Evolutionary conservation across 305 asterid species (phyloP).

Genomic region (Solanum hybrid): DNA sequence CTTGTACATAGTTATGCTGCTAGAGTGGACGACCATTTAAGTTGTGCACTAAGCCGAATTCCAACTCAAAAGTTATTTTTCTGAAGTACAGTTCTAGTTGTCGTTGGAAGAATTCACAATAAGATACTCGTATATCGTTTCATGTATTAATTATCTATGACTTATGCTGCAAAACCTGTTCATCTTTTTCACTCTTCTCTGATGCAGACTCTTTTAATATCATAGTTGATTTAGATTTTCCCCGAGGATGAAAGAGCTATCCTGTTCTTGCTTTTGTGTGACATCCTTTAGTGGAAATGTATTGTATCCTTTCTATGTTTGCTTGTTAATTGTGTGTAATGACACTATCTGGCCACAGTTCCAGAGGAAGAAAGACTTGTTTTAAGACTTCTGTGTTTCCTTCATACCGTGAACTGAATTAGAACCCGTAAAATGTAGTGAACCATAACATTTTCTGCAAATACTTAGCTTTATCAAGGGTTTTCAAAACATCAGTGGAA

Average conservation of each 20-base stretch:
- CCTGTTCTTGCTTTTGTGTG: not conserved
- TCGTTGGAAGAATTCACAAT: not conserved
- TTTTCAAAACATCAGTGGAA: not conserved
- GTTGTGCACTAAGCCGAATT: not conserved
- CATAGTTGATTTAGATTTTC: not conserved
- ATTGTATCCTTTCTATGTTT: not conserved
- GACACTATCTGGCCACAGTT: not conserved
- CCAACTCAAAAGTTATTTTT: not conserved
- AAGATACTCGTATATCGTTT: not conserved
- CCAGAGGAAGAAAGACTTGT: not conserved
- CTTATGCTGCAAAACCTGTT: not conserved
- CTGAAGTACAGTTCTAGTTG: not conserved
- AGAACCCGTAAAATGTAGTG: not conserved
- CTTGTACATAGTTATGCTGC: conserved; percentile 2
- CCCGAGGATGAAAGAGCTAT: not conserved
- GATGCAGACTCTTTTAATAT: not conserved
- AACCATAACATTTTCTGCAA: not conserved
- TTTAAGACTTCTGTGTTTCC: not conserved
- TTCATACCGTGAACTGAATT: not conserved
- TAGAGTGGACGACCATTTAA: not conserved
- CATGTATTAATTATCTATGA: not conserved
- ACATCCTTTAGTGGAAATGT: not conserved
- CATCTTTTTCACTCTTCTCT: not conserved
- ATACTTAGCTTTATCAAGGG: not conserved
- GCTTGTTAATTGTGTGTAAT: not conserved